phyloP scores from a whole-genome alignment of 768 basidiomycete species.

The Suillus subluteus region DNA sequence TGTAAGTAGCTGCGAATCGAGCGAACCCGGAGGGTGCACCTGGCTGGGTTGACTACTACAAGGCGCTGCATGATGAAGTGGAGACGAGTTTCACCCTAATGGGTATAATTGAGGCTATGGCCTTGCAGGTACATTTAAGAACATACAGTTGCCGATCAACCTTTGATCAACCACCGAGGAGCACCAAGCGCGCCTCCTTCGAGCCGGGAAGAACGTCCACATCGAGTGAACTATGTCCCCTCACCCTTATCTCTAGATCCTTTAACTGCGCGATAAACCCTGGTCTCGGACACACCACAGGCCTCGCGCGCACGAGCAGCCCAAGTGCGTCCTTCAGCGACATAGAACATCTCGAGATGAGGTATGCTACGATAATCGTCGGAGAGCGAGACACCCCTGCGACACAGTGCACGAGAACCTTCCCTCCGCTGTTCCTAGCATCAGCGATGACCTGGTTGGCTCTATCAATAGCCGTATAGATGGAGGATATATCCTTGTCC shows the following conservation, averaged over 20 bases:
- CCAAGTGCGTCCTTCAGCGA: conserved; percentile 42
- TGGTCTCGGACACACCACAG: conserved; percentile 43
- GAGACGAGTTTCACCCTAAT: not conserved
- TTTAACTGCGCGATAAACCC: conserved; percentile 49
- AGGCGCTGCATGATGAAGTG: not conserved
- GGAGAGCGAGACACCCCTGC: conserved; percentile 53
- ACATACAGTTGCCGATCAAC: not conserved
- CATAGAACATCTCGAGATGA: conserved; percentile 42
- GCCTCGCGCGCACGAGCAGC: conserved; percentile 37
- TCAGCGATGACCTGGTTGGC: conserved; percentile 24
- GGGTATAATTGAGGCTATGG: not conserved
- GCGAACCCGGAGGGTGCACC: too few species aligned
- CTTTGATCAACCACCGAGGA: not conserved
- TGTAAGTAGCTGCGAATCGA: not conserved
- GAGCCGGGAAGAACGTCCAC: conserved; percentile 38
- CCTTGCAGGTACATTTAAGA: not conserved
- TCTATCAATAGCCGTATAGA: conserved; percentile 17
- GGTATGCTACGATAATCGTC: conserved; percentile 43
- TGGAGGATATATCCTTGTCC: conserved; percentile 37
- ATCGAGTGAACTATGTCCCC: conserved; percentile 34
- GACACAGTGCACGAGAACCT: conserved; percentile 47
- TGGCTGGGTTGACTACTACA: not conserved
- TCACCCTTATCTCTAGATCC: conserved; percentile 15
- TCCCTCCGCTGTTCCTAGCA: conserved; percentile 34
- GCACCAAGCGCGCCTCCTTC: conserved; percentile 4